Percentiles rank a stretch among this genome's conserved stretches.
phyloP scores from a whole-genome alignment of 202 grass and related monocot genomes.

The Elaeis oleifera region DNA sequence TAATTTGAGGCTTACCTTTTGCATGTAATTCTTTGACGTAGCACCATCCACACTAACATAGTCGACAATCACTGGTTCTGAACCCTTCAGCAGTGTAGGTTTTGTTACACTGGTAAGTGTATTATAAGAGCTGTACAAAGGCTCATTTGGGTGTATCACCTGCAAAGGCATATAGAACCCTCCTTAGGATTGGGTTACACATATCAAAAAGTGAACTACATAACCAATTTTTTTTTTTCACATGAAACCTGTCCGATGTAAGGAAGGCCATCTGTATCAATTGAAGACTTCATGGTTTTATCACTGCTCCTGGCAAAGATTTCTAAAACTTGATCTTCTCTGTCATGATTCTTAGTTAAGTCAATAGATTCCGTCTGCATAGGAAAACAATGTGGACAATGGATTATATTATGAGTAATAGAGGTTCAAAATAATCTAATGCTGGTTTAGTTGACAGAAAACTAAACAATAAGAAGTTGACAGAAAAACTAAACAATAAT shows the following conservation, averaged over 20 bases:
- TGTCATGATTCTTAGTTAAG: slow-evolving; percentile 47
- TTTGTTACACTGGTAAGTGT: slow-evolving; percentile 56
- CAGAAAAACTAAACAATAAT: background rate
- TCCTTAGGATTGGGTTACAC: too few relatives aligned
- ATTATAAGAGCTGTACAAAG: slow-evolving; percentile 71
- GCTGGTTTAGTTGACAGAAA: too few relatives aligned
- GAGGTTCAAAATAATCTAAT: too few relatives aligned
- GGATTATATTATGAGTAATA: too few relatives aligned
- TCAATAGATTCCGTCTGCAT: slow-evolving; percentile 87
- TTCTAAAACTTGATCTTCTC: slow-evolving; percentile 37
- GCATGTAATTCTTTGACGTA: slow-evolving; percentile 52
- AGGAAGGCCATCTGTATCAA: slow-evolving; percentile 95
- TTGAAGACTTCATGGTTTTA: slow-evolving; percentile 32
- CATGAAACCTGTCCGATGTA: slow-evolving; percentile 65
- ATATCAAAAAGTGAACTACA: too few relatives aligned
- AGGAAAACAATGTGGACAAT: slow-evolving; percentile 2
- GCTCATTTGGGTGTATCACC: slow-evolving; percentile 57
- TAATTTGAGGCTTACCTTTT: slow-evolving; percentile 42
- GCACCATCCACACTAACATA: slow-evolving; percentile 74
- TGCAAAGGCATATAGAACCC: slow-evolving; percentile 22
- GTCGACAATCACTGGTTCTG: slow-evolving; percentile 70
- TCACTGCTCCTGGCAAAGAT: slow-evolving; percentile 63
- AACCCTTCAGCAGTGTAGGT: slow-evolving; percentile 52
- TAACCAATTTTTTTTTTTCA: background rate
- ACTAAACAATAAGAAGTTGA: background rate